These are phyloP conservation scores for Hippophae gyantsensis DNA, from an alignment of 306 rosid species.

Conservation along the genomic window DNA sequence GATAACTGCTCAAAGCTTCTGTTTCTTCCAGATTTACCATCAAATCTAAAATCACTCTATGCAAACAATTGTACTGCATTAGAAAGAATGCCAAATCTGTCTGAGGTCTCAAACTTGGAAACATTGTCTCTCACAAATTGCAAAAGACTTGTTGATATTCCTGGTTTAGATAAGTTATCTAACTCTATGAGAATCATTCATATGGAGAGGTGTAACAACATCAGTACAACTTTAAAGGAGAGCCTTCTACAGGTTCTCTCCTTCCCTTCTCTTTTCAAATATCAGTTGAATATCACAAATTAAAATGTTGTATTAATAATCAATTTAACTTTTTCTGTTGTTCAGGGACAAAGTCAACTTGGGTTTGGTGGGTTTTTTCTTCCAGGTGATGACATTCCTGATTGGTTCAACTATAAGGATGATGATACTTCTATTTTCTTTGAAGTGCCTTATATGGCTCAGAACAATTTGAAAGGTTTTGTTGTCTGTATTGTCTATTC, in stretches of 20 bases:
- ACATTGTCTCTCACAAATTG: conserved; percentile 9
- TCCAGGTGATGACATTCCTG: conserved; percentile 15
- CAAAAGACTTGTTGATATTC: conserved; percentile 7
- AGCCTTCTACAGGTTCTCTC: conserved; percentile 18
- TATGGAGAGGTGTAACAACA: conserved; percentile 17
- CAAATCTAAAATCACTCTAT: background rate
- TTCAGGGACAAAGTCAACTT: conserved; percentile 12
- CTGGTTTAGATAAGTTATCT: conserved; percentile 9
- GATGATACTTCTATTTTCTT: too few species aligned
- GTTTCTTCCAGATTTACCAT: conserved; percentile 10
- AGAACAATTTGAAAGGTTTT: too few species aligned
- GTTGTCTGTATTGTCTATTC: too few species aligned
- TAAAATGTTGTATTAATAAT: too few species aligned
- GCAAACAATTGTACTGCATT: conserved; percentile 5
- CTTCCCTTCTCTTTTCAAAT: background rate
- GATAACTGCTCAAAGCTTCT: conserved; percentile 1
- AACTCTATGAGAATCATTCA: background rate
- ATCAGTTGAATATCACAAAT: background rate
- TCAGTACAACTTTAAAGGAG: background rate
- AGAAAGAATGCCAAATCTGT: conserved; percentile 13
- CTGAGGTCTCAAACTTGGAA: background rate
- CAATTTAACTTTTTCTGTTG: background rate
- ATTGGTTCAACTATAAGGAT: conserved; percentile 1
- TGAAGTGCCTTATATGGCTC: too few species aligned
- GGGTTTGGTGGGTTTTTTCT: conserved; percentile 10